Percentiles rank a stretch among this genome's conserved stretches.
Evolutionary conservation across 257 asterid genomes (phyloP).

Genomic region (Jacaranda mimosifolia): DNA sequence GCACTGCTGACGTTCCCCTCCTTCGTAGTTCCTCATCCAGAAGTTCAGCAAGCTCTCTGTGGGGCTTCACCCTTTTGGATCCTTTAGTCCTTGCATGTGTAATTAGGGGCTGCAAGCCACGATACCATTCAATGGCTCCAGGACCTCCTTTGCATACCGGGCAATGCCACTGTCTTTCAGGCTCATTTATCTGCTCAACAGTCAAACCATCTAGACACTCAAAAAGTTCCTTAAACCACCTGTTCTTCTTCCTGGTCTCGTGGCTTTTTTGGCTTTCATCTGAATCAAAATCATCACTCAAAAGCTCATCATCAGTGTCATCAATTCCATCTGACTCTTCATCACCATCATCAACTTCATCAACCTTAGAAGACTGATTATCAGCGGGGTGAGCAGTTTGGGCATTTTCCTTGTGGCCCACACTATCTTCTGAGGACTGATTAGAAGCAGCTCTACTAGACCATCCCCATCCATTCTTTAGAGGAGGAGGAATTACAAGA

Average conservation of each 20-base stretch:
- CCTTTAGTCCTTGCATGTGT: constrained; percentile 60
- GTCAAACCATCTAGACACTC: constrained; percentile 50
- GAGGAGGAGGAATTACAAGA: constrained; percentile 59
- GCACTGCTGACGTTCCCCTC: constrained; percentile 62
- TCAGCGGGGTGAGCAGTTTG: constrained; percentile 33
- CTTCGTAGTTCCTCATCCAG: constrained; percentile 55
- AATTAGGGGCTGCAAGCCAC: constrained; percentile 62
- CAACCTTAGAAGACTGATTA: constrained; percentile 26
- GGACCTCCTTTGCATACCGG: constrained; percentile 76
- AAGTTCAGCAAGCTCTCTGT: constrained; percentile 62
- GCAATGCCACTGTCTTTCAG: constrained; percentile 75
- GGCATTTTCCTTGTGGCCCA: constrained; percentile 18
- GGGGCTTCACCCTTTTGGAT: constrained; percentile 67
- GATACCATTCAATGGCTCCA: constrained; percentile 75
- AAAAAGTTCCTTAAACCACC: constrained; percentile 62
- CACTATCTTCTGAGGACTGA: constrained; percentile 38
- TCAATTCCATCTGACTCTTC: constrained; percentile 51
- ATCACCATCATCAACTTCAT: constrained; percentile 47
- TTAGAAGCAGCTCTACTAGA: constrained; percentile 42
- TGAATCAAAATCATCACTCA: constrained; percentile 59
- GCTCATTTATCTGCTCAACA: constrained; percentile 59
- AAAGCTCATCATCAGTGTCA: constrained; percentile 59
- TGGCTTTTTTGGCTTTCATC: constrained; percentile 62
- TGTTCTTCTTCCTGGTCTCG: constrained; percentile 56
- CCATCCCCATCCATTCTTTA: constrained; percentile 64